phyloP scores from a whole-genome alignment of 805 yeast species.

The Starmerella gropengiesseri region DNA sequence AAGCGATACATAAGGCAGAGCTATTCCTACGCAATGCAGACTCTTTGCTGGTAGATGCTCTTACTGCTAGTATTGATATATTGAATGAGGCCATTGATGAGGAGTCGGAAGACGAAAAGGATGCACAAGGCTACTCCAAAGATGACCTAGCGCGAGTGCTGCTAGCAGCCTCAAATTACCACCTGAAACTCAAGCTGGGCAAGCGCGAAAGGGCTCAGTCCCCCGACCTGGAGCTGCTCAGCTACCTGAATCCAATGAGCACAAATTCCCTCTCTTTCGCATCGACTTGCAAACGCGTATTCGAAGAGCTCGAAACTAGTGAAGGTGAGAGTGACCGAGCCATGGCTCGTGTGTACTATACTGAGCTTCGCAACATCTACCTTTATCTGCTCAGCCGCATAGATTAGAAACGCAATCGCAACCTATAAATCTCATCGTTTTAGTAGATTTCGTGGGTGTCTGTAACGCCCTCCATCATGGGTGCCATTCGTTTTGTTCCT shows the following conservation, averaged over 20 bases:
- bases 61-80: neutral
- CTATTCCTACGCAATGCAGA: neutral
- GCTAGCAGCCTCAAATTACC: neutral
- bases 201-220: neutral
- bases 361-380: slow-evolving; percentile 3
- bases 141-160: neutral
- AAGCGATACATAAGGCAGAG: neutral
- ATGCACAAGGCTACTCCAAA: neutral
- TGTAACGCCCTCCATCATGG: slow-evolving; percentile 54
- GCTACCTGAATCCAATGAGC: neutral
- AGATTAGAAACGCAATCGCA: neutral
- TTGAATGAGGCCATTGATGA: neutral
- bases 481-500: slow-evolving; percentile 61
- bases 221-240: neutral
- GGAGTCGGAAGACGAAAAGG: neutral
- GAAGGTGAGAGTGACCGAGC: neutral
- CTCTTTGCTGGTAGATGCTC: neutral
- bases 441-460: slow-evolving; percentile 63
- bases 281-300: neutral
- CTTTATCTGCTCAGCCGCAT: slow-evolving; percentile 1
- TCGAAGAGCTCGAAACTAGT: neutral
- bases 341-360: neutral
- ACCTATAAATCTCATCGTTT: no score
- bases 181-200: slow-evolving; percentile 3
- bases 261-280: neutral